A percentile compares a stretch with the other conserved stretches of the same genome.
phyloP scores from a whole-genome alignment of 306 rosid species.

The Vigna hirtella region DNA sequence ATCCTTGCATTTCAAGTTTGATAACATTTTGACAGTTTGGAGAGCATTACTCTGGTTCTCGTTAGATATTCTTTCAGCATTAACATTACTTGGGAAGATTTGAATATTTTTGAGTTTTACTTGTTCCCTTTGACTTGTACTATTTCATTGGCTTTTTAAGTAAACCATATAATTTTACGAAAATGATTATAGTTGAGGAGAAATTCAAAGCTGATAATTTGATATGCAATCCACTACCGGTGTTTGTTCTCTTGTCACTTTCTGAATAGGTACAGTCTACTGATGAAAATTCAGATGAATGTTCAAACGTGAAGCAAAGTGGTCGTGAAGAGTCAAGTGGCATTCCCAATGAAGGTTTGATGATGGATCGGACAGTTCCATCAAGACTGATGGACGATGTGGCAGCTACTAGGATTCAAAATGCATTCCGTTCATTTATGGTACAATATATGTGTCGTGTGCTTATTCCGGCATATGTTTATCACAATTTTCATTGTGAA shows the following conservation, averaged over 20 bases:
- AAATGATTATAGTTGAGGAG: neutral
- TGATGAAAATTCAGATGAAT: slow-evolving; percentile 45
- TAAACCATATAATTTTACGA: neutral
- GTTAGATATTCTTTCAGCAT: neutral
- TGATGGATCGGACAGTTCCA: slow-evolving; percentile 43
- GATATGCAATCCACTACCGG: neutral
- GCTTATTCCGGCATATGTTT: neutral
- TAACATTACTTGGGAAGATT: neutral
- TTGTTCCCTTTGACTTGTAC: neutral
- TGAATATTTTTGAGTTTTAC: neutral
- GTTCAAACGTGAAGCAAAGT: slow-evolving; percentile 27
- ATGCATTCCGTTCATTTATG: slow-evolving; percentile 72
- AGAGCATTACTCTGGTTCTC: slow-evolving; percentile 8
- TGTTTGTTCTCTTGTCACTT: slow-evolving; percentile 12
- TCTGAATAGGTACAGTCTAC: slow-evolving; percentile 46
- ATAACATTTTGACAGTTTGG: slow-evolving; percentile 30
- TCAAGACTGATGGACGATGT: slow-evolving; percentile 49
- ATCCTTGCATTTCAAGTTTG: slow-evolving; percentile 2
- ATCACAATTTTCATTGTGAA: neutral
- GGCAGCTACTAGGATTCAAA: slow-evolving; percentile 78
- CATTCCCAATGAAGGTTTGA: slow-evolving; percentile 44
- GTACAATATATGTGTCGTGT: slow-evolving; percentile 41
- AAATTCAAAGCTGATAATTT: neutral
- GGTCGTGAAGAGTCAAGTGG: slow-evolving; percentile 48
- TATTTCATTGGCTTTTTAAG: neutral